Base-by-base conservation (phyloP, 1,284 basidiomycete genomes). In the Calocybe gambosa region DNA sequence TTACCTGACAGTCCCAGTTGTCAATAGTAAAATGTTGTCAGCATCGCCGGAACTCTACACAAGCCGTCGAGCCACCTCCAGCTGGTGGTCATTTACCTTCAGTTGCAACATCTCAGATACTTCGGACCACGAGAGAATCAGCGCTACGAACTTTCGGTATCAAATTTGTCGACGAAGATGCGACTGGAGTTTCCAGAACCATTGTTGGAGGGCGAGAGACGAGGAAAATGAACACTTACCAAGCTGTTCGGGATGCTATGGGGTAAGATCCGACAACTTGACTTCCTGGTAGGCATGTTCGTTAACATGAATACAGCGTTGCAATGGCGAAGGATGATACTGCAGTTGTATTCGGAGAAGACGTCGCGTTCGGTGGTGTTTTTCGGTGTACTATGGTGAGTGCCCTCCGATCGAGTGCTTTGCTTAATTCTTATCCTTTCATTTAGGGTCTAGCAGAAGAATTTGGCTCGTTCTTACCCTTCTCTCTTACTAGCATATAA, bases 351-450 rank as follows among this genome's bases (percentile, higher is more conserved):
- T 96, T 97, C 58, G 93, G 94, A n/a, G 92, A 82, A 62, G 92
- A 95, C 55, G 90, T 95, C 39, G 86, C 88, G 1, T 95, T 95
- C 54, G 93, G 93, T 13, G 93, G 93, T 5, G 93, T 96, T 2
- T 96, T 97, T 62, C 77, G 93, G 48, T 91, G 86, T 53, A 87
- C 85, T 0, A 86, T 88, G 85, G 84, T 85, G 51, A 49, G 71
- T 63, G 42, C 34, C 23, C 43, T 44, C 40, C n/a, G 19, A 13
- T 23, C 15, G 18, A 23, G 15, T 2, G 2, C 19, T 19, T 36
- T 42, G 35, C 26, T 40, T 20, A 38, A 19, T 38, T 49, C 25
- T 40, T 41, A 13, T 18, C 21, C 35, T 15, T 36, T 42, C 33
- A 42, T 20, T 42, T 67, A 92, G 81, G 93, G 93, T 10, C 76